Conservation (phyloP, 768 basidiomycete genomes). For the Boletus rufocinnamomeus region DNA sequence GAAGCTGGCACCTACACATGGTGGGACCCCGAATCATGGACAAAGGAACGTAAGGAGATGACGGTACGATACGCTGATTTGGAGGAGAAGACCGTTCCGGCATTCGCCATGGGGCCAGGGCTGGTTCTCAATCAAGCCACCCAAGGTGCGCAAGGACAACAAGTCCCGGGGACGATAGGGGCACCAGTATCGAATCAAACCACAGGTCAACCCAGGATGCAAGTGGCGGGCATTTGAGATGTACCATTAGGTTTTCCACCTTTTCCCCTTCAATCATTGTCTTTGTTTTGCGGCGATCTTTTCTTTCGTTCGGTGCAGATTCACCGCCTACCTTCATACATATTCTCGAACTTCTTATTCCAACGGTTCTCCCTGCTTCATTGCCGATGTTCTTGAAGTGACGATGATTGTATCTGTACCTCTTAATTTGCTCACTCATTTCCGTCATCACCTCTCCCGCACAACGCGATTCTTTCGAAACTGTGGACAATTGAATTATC, state of each 20-base stretch:
- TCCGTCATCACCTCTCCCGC: conserved; percentile 16
- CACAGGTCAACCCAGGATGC: conserved; percentile 35
- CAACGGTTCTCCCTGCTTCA: conserved; percentile 20
- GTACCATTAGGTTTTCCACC: conserved; percentile 12
- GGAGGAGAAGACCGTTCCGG: conserved; percentile 70
- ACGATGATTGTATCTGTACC: conserved; percentile 43
- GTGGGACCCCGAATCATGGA: conserved; percentile 84
- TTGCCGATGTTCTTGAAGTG: conserved; percentile 33
- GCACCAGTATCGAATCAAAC: conserved; percentile 30
- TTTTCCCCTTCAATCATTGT: conserved; percentile 9
- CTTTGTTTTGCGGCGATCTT: conserved; percentile 17
- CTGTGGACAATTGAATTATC: conserved; percentile 20
- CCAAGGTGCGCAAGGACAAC: conserved; percentile 40
- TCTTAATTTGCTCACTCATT: conserved; percentile 35
- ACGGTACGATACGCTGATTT: conserved; percentile 72
- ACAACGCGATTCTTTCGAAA: conserved; percentile 24
- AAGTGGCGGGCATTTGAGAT: conserved; percentile 37
- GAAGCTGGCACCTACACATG: conserved; percentile 89
- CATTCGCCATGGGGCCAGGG: conserved; percentile 56
- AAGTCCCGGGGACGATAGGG: conserved; percentile 37
- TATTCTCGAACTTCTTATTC: conserved; percentile 24
- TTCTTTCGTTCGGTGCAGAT: conserved; percentile 5
- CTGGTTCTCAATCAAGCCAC: conserved; percentile 41
- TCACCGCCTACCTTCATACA: conserved; percentile 1
- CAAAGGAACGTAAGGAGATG: conserved; percentile 77